Base-by-base conservation (phyloP, 768 basidiomycete species). In the Termitomyces eurrhizus region DNA sequence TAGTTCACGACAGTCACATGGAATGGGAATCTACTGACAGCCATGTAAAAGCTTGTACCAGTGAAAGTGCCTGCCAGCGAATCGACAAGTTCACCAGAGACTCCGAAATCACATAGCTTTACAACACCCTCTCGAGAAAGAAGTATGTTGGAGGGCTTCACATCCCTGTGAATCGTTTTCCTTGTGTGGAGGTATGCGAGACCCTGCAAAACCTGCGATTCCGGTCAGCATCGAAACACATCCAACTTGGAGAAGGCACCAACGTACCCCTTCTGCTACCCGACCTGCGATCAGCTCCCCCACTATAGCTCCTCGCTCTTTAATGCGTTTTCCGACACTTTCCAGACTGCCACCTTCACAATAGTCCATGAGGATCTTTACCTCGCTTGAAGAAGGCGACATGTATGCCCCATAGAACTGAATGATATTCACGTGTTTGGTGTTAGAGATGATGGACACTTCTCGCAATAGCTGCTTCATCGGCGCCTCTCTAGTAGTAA, bases 41-140 rank as follows among this genome's bases (percentile, higher is more conserved):
- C 95, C 96, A 98, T 98, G 75, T 98, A 99, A 65, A 92, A 90
- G 70, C 94, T 94, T 48, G 96, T 98, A 7, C 97, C 97, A 1
- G 96, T 98, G 70, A 98, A 98, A 0, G 97, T 98, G 57, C 92
- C 92, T 16, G 97, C 97, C 63, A 91, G 74, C 54, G 91, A 93
- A 69, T 90, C 87, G 67, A 98, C 87, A 26, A 99, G 82, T 74
- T 97, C 93, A 45, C 96, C 97, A 32, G 96, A 98, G 21, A 98
- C 97, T 36, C 97, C 97, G 70, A 99, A 99, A 75, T 99, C 97
- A 72, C 84, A 88, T 4, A 99, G 81, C 73, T 95, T 97, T 70
- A 98, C 88, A 51, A 93, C 75, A 35, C 97, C 97, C 69, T 93
- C 88, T 51, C 84, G 83, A 41, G 94, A 93, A 61, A 98, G 79